Evolutionary conservation across 116 monocot genomes (phyloP).

Genomic region (Trichopus zeylanicus): DNA sequence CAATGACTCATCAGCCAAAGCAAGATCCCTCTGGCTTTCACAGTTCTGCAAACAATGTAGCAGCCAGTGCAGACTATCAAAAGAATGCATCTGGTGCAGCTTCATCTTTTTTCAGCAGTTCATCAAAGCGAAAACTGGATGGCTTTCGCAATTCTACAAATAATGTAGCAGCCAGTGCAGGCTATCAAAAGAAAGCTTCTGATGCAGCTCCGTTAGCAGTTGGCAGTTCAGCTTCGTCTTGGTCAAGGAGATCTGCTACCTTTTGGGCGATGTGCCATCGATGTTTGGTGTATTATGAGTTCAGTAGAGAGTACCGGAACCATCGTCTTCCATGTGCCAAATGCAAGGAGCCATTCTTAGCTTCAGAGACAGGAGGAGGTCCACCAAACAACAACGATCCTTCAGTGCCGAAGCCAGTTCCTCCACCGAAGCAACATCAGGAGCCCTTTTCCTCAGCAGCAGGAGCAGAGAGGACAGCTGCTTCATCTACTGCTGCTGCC

Average conservation of each 20-base stretch:
- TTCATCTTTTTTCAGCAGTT: too few relatives aligned
- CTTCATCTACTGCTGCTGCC: conserved; percentile 28
- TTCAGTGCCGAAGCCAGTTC: conserved; percentile 7
- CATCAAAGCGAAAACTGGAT: too few relatives aligned
- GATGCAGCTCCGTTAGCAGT: too few relatives aligned
- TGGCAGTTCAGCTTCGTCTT: not conserved
- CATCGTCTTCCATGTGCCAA: conserved; percentile 63
- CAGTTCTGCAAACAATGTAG: conserved; percentile 12
- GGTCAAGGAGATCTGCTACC: conserved; percentile 16
- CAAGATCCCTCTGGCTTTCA: conserved; percentile 24
- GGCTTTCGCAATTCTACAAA: too few relatives aligned
- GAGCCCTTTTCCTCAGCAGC: conserved; percentile 22
- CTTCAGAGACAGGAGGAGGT: conserved; percentile 34
- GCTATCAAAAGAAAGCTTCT: too few relatives aligned
- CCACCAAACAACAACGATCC: conserved; percentile 3
- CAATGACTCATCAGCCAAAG: conserved; percentile 7
- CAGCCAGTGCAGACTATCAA: conserved; percentile 7
- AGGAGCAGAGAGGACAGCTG: conserved; percentile 27
- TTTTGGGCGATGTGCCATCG: conserved; percentile 75
- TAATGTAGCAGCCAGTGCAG: too few relatives aligned
- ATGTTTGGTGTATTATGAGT: conserved; percentile 76
- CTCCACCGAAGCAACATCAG: conserved; percentile 29
- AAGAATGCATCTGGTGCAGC: conserved; percentile 7
- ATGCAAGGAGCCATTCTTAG: conserved; percentile 61
- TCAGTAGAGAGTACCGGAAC: conserved; percentile 52